phyloP scores from a whole-genome alignment of 2,329 filamentous ascomycete species.

The Diaporthe eres region DNA sequence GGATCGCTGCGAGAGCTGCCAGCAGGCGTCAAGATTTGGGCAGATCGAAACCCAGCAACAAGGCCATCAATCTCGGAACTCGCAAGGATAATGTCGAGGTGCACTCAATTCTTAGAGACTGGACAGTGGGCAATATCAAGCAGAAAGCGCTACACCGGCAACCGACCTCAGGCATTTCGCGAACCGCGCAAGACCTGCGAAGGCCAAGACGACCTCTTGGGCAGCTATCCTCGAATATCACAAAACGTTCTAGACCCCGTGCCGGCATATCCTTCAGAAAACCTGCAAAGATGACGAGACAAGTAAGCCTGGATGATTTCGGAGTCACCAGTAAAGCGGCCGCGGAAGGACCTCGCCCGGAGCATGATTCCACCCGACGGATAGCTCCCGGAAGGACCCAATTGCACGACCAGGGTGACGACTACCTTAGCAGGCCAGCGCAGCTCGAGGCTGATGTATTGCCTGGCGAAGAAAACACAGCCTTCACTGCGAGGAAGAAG shows the following conservation, averaged over 20 bases:
- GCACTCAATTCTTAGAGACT: constrained; percentile 65
- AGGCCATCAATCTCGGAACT: constrained; percentile 72
- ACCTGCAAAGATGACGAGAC: constrained; percentile 48
- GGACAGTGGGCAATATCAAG: constrained; percentile 68
- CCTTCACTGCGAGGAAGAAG: constrained; percentile 67
- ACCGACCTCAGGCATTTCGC: not conserved
- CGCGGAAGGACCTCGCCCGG: not conserved
- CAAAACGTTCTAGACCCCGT: not conserved
- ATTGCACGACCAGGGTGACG: not conserved
- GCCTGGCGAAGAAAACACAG: constrained; percentile 51
- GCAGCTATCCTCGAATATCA: constrained; percentile 44
- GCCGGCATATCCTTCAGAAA: constrained; percentile 45
- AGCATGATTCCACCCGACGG: not conserved
- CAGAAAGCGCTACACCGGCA: constrained; percentile 48
- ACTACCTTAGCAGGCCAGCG: constrained; percentile 58
- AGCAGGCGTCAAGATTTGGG: constrained; percentile 63
- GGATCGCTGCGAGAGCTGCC: constrained; percentile 72
- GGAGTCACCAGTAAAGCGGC: constrained; percentile 44
- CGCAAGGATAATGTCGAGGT: constrained; percentile 73
- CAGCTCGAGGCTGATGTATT: constrained; percentile 67
- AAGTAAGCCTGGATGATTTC: constrained; percentile 51
- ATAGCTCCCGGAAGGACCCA: not conserved
- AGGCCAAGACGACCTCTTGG: constrained; percentile 46
- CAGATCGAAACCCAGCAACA: constrained; percentile 67
- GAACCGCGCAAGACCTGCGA: constrained; percentile 29